These are phyloP conservation scores for Calonectria ilicicola DNA, from an alignment of 2,329 filamentous ascomycete species.

Conservation along the genomic window DNA sequence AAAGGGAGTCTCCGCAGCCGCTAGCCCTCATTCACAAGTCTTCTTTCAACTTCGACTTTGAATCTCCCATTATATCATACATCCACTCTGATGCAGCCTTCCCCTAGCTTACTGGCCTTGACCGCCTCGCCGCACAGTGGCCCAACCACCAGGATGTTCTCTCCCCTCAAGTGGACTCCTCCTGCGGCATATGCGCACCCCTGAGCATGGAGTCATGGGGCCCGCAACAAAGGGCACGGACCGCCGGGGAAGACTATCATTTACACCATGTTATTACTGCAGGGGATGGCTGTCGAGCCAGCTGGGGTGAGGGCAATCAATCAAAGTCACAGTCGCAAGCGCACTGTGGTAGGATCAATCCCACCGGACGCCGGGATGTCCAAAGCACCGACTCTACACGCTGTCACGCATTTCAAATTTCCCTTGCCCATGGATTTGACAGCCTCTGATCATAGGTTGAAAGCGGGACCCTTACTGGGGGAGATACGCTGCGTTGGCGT, in stretches of 20 bases:
- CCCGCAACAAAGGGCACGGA: constrained; percentile 37
- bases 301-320: constrained; percentile 31
- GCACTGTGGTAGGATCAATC: constrained; percentile 27
- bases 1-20: constrained; percentile 2
- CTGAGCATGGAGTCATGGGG: constrained; percentile 36
- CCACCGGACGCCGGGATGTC: constrained; percentile 15
- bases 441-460: constrained; percentile 8
- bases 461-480: constrained; percentile 7
- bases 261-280: constrained; percentile 35
- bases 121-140: constrained; percentile 38
- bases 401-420: constrained; percentile 22
- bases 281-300: constrained; percentile 37
- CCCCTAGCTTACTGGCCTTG: constrained; percentile 31
- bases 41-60: constrained; percentile 7
- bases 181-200: constrained; percentile 39
- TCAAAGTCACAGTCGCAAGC: constrained; percentile 23
- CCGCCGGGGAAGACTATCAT: constrained; percentile 29
- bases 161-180: constrained; percentile 36
- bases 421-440: constrained; percentile 7
- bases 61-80: constrained; percentile 21
- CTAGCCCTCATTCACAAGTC: neutral
- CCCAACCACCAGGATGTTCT: constrained; percentile 38
- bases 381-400: constrained; percentile 16
- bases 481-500: constrained; percentile 14
- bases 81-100: constrained; percentile 38